Conservation (phyloP, 2,329 filamentous ascomycete species). For the Escovopsis weberi region DNA sequence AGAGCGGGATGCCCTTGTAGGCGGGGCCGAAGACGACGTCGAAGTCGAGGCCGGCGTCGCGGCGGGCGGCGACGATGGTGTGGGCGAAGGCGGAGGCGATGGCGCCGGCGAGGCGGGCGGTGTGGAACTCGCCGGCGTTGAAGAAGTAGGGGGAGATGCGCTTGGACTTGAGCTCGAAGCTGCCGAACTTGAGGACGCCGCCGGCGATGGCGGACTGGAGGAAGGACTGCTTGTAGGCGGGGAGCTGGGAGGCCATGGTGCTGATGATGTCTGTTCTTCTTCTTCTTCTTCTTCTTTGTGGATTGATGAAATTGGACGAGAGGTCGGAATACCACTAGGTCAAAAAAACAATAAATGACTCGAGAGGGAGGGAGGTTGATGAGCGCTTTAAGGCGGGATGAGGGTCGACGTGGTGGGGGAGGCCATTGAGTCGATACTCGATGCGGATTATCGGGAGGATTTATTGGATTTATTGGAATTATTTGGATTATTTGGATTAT, state of each 20-base stretch:
- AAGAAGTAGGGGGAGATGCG: conserved; percentile 93
- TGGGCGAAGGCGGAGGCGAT: conserved; percentile 71
- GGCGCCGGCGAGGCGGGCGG: conserved; percentile 59
- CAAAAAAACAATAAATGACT: no score
- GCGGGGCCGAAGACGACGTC: conserved; percentile 89
- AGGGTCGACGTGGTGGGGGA: no score
- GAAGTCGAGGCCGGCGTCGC: conserved; percentile 37
- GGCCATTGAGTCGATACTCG: no score
- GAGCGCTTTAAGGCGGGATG: no score
- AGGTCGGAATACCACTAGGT: neutral
- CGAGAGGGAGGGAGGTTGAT: no score
- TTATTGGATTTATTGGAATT: no score
- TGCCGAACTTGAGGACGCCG: conserved; percentile 65
- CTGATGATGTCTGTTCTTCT: neutral
- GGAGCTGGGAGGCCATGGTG: conserved; percentile 31
- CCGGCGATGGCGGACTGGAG: conserved; percentile 53
- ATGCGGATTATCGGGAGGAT: no score
- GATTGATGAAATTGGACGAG: neutral
- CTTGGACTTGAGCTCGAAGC: conserved; percentile 83
- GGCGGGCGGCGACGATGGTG: conserved; percentile 38
- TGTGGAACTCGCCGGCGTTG: conserved; percentile 86
- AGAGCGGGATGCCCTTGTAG: conserved; percentile 95
- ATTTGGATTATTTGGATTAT: no score
- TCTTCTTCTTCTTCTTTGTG: neutral
- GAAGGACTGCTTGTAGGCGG: conserved; percentile 58